Percentiles rank a stretch among this genome's conserved stretches.
These are phyloP conservation scores for Avena atlantica DNA, from an alignment of 176 grass and related monocot genomes.

Conservation along the genomic window DNA sequence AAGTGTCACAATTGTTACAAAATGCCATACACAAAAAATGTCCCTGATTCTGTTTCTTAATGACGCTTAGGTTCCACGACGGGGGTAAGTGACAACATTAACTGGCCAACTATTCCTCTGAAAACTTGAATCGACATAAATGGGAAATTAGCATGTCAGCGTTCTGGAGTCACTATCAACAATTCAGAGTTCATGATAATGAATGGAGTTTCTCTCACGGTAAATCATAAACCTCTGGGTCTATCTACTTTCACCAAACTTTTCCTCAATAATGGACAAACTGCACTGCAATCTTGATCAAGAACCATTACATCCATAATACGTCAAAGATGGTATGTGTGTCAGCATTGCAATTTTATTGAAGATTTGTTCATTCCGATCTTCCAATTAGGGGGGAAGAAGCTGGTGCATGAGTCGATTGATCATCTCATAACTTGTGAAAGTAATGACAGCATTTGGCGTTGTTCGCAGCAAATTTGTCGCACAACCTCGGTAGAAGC, in stretches of 20 bases:
- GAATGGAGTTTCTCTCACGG: not conserved
- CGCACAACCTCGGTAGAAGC: conserved; percentile 81
- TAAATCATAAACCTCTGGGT: conserved; percentile 2
- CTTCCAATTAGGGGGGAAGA: conserved; percentile 35
- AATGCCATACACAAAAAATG: too few species aligned
- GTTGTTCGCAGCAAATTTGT: conserved; percentile 89
- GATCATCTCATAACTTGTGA: conserved; percentile 93
- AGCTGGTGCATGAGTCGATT: conserved; percentile 58
- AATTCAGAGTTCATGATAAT: conserved; percentile 10
- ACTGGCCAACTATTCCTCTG: not conserved
- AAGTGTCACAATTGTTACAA: too few species aligned
- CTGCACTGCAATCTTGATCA: conserved; percentile 29
- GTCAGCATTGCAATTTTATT: not conserved
- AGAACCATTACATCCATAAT: not conserved
- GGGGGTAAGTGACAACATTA: not conserved
- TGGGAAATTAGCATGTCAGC: conserved; percentile 3
- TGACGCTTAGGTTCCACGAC: not conserved
- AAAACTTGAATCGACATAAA: not conserved
- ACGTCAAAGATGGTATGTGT: not conserved
- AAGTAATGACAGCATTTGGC: conserved; percentile 83
- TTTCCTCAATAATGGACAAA: conserved; percentile 24
- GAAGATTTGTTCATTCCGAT: not conserved
- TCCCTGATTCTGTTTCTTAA: not conserved
- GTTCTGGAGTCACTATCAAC: not conserved
- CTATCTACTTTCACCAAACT: conserved; percentile 34